Base-by-base conservation (phyloP, 108 stramenopile species). In the Discostella pseudostelligera region DNA sequence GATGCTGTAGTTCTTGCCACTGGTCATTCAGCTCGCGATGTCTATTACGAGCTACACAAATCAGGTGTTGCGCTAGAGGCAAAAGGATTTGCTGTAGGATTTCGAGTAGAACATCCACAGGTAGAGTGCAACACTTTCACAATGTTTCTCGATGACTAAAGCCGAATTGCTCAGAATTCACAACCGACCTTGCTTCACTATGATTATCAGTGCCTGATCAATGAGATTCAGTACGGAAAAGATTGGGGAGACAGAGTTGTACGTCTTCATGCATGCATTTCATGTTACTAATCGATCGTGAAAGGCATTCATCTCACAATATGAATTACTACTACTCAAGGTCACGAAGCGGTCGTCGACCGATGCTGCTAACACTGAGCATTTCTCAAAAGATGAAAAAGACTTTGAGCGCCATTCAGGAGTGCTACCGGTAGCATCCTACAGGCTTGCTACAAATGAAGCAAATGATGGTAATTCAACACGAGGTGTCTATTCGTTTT, bases 21-120 rank as follows among this genome's bases (percentile, higher is more conserved):
- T 20, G 97, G 97, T 11, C 97, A 98, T 62, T 90, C 88, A 48
- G 94, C 97, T 5, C 72, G 96, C 22, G 94, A 94, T 77, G 72
- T 96, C 9, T 98, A 96, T 76, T 84, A 93, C 69, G 65, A 74
- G 48, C 80, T 98, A n/a, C 75, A 84, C 44, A 65, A 66, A 11
- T 53, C 66, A 12, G 89, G 86, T 21, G 87, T 96, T 35, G 21
- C 77, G 37, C 60, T 98, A 32, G 88, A 92, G 57, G 76, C 97
- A 17, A 98, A 98, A 67, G 95, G 93, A 42, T 92, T 98, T 81
- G 97, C 97, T 25, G 91, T 90, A 14, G 97, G 97, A 1, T 97
- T 96, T 71, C 84, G 97, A 14, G 79, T 98, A 17, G 96, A 98
- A 61, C 96, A 97, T 82, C 96, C 96, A 1, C 55, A 56, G 53